Evolutionary conservation across 495 filamentous ascomycete genomes (phyloP).

Genomic region (Chlorociboria aeruginascens): DNA sequence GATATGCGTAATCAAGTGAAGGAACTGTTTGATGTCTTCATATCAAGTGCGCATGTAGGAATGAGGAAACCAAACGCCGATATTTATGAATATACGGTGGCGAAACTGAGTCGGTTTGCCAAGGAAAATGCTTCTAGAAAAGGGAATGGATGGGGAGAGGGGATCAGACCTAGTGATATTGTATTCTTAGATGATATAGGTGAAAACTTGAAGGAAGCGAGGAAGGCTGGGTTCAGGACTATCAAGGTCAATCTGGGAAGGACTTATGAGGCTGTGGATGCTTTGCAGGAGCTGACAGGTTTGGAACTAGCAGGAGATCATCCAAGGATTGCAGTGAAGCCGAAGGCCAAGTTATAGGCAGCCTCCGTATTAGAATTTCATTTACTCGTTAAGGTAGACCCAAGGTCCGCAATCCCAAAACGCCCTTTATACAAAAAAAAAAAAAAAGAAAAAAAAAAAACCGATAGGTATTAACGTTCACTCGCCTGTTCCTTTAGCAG

Average conservation of each 20-base stretch:
- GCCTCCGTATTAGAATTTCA: background rate
- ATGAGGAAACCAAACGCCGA: slow-evolving; percentile 74
- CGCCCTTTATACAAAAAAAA: background rate
- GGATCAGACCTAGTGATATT: slow-evolving; percentile 52
- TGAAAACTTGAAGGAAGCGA: slow-evolving; percentile 76
- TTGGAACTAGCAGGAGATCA: slow-evolving; percentile 25
- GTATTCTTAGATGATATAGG: slow-evolving; percentile 96
- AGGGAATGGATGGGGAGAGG: slow-evolving; percentile 30
- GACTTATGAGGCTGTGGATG: slow-evolving; percentile 57
- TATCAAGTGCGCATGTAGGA: slow-evolving; percentile 75
- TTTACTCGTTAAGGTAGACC: background rate
- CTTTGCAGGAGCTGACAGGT: slow-evolving; percentile 38
- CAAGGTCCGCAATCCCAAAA: background rate
- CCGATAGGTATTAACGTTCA: too few relatives aligned
- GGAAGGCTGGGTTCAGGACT: slow-evolving; percentile 62
- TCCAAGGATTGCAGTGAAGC: slow-evolving; percentile 14
- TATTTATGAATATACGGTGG: slow-evolving; percentile 67
- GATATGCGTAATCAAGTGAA: slow-evolving; percentile 36
- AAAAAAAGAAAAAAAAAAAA: too few relatives aligned
- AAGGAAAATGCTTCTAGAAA: slow-evolving; percentile 24
- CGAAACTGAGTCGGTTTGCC: slow-evolving; percentile 48
- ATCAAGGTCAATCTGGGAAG: slow-evolving; percentile 73
- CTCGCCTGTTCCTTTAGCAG: background rate
- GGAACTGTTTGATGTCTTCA: slow-evolving; percentile 66
- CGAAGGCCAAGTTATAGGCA: slow-evolving; percentile 1